Percentiles rank a stretch among this genome's conserved stretches.
phyloP scores from a whole-genome alignment of 2,329 filamentous ascomycete species.

The Botrytis aclada region DNA sequence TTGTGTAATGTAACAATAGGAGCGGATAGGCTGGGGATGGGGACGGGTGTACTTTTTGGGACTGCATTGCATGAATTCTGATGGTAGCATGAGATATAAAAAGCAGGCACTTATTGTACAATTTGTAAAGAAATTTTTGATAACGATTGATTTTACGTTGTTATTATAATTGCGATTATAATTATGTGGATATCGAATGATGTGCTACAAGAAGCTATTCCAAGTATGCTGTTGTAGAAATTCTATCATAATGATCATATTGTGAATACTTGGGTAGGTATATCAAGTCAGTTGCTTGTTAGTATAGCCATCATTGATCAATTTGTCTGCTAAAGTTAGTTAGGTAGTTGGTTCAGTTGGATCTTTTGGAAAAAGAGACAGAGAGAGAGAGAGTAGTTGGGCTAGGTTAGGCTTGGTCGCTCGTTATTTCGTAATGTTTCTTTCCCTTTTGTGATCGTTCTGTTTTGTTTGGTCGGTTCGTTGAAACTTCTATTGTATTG shows the following conservation, averaged over 20 bases:
- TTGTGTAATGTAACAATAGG: constrained; percentile 16
- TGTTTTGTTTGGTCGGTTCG: too few relatives aligned
- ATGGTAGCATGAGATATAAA: neutral
- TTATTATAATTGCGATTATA: neutral
- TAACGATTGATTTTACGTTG: neutral
- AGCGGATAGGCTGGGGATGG: neutral
- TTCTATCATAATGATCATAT: neutral
- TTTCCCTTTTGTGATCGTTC: too few relatives aligned
- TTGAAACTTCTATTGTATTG: too few relatives aligned
- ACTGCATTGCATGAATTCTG: constrained; percentile 8
- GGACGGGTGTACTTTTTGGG: constrained; percentile 5
- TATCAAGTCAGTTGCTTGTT: too few relatives aligned
- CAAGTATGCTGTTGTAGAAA: neutral
- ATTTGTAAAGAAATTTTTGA: neutral
- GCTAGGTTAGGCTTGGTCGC: too few relatives aligned
- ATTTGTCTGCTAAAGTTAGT: too few relatives aligned
- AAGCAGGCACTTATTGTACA: constrained; percentile 2
- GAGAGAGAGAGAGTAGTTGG: too few relatives aligned
- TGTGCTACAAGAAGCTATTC: neutral
- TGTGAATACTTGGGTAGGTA: too few relatives aligned
- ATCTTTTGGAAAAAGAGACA: too few relatives aligned
- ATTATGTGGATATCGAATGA: neutral
- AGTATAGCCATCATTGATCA: too few relatives aligned
- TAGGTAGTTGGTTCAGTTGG: too few relatives aligned
- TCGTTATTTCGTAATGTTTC: too few relatives aligned